These are phyloP conservation scores for Crithidia expoeki DNA, from an alignment of 208 protist species.

Conservation along the genomic window DNA sequence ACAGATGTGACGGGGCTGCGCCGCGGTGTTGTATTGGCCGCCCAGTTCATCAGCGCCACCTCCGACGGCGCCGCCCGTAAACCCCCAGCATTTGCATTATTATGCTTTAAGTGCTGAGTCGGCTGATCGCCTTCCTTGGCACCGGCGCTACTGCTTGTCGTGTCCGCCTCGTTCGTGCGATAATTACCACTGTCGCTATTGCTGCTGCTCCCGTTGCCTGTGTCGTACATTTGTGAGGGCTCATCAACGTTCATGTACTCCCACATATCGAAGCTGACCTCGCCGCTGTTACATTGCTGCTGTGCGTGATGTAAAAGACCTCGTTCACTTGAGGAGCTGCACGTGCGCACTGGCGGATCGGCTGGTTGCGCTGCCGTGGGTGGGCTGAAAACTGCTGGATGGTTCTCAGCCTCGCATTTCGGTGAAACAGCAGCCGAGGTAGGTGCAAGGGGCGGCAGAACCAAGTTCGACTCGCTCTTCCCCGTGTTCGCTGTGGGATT, in stretches of 20 bases:
- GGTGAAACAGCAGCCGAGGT: background rate
- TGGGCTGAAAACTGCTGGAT: background rate
- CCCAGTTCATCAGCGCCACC: background rate
- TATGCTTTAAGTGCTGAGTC: too few species aligned
- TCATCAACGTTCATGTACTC: slow-evolving; percentile 17
- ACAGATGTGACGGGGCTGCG: background rate
- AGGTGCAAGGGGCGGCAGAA: background rate
- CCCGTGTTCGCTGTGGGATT: background rate
- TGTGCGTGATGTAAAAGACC: background rate
- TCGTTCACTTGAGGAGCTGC: background rate
- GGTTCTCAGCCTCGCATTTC: background rate
- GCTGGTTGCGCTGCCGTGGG: background rate
- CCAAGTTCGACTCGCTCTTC: background rate
- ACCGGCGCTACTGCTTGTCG: background rate
- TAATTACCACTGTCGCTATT: background rate
- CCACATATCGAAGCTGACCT: slow-evolving; percentile 4
- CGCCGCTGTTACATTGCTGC: background rate
- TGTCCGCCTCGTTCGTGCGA: background rate
- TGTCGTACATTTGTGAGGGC: background rate
- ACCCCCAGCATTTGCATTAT: background rate
- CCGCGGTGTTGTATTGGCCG: background rate
- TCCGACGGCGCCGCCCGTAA: background rate
- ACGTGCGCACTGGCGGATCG: background rate
- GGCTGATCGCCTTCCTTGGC: background rate
- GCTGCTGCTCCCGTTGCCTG: background rate